A percentile compares a stretch with the other conserved stretches of the same genome.
phyloP scores from a whole-genome alignment of 345 rosid species.

The Eucalyptus erythrocorys region DNA sequence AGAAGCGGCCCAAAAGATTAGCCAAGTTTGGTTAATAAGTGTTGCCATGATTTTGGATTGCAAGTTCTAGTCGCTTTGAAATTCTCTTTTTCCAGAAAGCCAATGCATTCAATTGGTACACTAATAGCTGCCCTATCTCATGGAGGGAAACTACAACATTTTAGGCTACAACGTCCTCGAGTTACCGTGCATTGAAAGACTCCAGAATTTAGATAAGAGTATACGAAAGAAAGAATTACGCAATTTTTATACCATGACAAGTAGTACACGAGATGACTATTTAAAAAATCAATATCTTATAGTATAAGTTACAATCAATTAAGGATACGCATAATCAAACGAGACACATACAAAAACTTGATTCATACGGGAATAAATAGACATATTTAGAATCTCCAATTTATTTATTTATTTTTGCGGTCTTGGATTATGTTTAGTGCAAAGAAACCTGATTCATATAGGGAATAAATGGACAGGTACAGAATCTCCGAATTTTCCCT shows the following conservation, averaged over 20 bases:
- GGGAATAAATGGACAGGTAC: too few species aligned
- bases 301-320: not conserved
- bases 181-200: not conserved
- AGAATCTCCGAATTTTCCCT: too few species aligned
- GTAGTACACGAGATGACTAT: not conserved
- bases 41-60: not conserved
- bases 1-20: not conserved
- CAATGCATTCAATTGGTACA: not conserved
- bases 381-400: too few species aligned
- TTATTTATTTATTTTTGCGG: too few species aligned
- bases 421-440: too few species aligned
- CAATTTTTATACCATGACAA: not conserved
- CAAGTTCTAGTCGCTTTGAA: not conserved
- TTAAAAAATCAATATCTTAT: not conserved
- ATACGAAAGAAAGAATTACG: not conserved
- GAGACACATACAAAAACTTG: fast-evolving
- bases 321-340: fast-evolving
- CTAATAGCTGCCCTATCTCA: not conserved
- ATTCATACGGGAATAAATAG: too few species aligned
- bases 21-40: not conserved
- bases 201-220: not conserved
- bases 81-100: not conserved
- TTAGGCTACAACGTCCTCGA: fast-evolving
- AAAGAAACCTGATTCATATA: too few species aligned
- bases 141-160: not conserved